Conservation (phyloP, 2,329 filamentous ascomycete genomes). For the Sclerotinia subarctica region DNA sequence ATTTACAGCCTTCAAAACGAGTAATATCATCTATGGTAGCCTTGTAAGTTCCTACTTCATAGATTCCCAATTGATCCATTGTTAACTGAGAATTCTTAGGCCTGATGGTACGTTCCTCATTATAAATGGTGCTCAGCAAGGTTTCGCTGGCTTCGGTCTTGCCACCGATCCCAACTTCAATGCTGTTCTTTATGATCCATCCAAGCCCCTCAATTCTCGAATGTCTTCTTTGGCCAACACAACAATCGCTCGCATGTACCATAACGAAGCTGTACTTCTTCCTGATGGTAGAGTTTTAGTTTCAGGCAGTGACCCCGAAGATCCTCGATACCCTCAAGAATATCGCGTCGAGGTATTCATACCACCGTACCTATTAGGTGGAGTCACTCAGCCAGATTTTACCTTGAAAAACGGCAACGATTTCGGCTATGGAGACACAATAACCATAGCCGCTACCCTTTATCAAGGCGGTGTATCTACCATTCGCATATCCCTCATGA, state of each 20-base stretch:
- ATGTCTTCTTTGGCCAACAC: slow-evolving; percentile 64
- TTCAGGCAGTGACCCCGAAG: slow-evolving; percentile 47
- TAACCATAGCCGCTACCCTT: background rate
- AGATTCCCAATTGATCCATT: background rate
- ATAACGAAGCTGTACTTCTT: slow-evolving; percentile 60
- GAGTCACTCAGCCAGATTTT: slow-evolving; percentile 51
- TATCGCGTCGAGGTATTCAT: slow-evolving; percentile 63
- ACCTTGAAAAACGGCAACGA: slow-evolving; percentile 41
- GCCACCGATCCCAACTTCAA: slow-evolving; percentile 54
- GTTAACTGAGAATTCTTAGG: background rate
- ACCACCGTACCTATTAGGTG: slow-evolving; percentile 56
- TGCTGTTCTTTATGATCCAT: slow-evolving; percentile 59
- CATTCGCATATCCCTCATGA: slow-evolving; percentile 12
- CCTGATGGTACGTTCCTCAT: slow-evolving; percentile 64
- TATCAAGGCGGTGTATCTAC: slow-evolving; percentile 6
- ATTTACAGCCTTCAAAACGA: slow-evolving; percentile 49
- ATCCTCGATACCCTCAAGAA: slow-evolving; percentile 41
- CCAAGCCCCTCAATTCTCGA: slow-evolving; percentile 51
- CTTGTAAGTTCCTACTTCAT: slow-evolving; percentile 36
- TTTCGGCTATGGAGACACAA: slow-evolving; percentile 12
- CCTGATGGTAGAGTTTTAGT: slow-evolving; percentile 62
- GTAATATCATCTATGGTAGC: slow-evolving; percentile 61
- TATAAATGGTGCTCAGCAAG: slow-evolving; percentile 57
- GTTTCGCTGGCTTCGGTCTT: slow-evolving; percentile 60
- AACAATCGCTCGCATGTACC: slow-evolving; percentile 60